A percentile compares a stretch with the other conserved stretches of the same genome.
Conservation (phyloP, 805 yeast species). For the Candida oleophila region DNA sequence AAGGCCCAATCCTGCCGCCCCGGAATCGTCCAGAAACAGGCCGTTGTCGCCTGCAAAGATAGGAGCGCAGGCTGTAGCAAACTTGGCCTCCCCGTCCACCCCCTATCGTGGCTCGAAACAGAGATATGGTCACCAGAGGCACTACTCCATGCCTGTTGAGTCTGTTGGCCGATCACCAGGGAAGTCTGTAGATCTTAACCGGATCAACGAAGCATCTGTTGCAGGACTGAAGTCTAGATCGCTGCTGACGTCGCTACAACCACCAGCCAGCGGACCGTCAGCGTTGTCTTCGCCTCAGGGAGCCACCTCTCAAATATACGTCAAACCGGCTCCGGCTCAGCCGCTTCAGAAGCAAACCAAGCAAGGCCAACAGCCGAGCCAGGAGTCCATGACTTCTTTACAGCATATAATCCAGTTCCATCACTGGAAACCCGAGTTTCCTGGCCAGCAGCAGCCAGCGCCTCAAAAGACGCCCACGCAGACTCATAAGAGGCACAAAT, state of each 20-base stretch:
- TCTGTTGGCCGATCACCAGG: slow-evolving; percentile 9
- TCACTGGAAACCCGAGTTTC: slow-evolving; percentile 52
- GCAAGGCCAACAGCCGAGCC: slow-evolving; percentile 33
- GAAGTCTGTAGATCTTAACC: slow-evolving; percentile 6
- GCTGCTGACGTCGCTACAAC: slow-evolving; percentile 7
- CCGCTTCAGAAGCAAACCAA: slow-evolving; percentile 34
- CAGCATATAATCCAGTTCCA: slow-evolving; percentile 57
- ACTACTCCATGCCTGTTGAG: slow-evolving; percentile 42
- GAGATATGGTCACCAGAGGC: slow-evolving; percentile 34
- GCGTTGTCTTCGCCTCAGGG: slow-evolving; percentile 19
- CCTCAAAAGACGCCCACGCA: slow-evolving; percentile 10
- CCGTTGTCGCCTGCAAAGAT: slow-evolving; percentile 68
- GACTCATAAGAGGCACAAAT: slow-evolving; percentile 39
- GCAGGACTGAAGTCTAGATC: background rate
- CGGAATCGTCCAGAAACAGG: slow-evolving; percentile 23
- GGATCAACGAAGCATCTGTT: slow-evolving; percentile 7
- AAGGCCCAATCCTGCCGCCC: slow-evolving; percentile 13
- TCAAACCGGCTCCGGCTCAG: slow-evolving; percentile 41
- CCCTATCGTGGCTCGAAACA: slow-evolving; percentile 24
- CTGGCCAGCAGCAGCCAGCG: slow-evolving; percentile 14
- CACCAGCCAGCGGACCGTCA: slow-evolving; percentile 12
- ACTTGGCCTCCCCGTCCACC: slow-evolving; percentile 34
- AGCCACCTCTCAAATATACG: slow-evolving; percentile 37
- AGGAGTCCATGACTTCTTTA: slow-evolving; percentile 45
- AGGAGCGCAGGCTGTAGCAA: slow-evolving; percentile 72